These are phyloP conservation scores for Groenewaldozyma salmanticensis DNA, from an alignment of 805 yeast species.

Conservation along the genomic window DNA sequence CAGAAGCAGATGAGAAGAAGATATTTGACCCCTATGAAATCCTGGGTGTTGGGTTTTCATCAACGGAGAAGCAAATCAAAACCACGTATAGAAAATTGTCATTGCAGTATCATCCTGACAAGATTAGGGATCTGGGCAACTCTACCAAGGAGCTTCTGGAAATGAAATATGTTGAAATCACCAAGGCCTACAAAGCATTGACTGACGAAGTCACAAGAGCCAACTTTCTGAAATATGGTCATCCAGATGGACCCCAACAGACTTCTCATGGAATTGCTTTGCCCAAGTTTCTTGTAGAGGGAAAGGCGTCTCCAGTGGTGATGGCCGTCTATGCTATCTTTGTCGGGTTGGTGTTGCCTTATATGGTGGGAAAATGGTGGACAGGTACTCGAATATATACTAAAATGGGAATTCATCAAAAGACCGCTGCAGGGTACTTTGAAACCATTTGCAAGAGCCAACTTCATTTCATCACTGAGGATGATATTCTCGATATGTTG, in stretches of 20 bases:
- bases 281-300: constrained; percentile 84
- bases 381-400: constrained; percentile 66
- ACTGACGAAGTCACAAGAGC: constrained; percentile 82
- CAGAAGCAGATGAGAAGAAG: constrained; percentile 24
- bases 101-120: constrained; percentile 88
- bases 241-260: constrained; percentile 96
- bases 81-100: constrained; percentile 80
- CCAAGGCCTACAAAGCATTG: constrained; percentile 88
- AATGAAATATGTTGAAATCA: constrained; percentile 66
- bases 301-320: constrained; percentile 58
- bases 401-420: constrained; percentile 69
- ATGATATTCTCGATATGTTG: constrained; percentile 48
- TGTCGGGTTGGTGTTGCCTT: constrained; percentile 73
- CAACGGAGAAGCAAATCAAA: constrained; percentile 71
- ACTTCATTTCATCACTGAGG: constrained; percentile 42
- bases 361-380: constrained; percentile 88
- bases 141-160: constrained; percentile 59
- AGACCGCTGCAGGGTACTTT: constrained; percentile 72
- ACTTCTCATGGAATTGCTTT: constrained; percentile 88
- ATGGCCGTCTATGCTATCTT: constrained; percentile 56
- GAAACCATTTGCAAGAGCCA: constrained; percentile 60
- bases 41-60: constrained; percentile 57
- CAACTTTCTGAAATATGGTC: constrained; percentile 81
- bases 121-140: constrained; percentile 49
- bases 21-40: constrained; percentile 86